A percentile compares a stretch with the other conserved stretches of the same genome.
Conservation (phyloP, 805 yeast species). For the Monosporozyma servazzii region DNA sequence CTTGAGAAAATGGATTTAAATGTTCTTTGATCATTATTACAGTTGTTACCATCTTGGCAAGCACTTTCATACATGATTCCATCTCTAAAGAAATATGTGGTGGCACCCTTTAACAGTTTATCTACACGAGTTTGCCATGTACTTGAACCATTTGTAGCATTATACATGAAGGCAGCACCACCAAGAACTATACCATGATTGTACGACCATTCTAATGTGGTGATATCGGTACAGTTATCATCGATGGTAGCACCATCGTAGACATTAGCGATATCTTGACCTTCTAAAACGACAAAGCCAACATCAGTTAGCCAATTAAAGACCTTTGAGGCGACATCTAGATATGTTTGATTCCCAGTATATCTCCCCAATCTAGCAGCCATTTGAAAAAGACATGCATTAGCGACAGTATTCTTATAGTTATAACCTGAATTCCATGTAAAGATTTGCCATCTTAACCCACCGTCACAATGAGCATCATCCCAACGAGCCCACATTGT, state of each 20-base stretch:
- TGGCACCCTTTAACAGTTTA: conserved; percentile 38
- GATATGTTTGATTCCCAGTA: conserved; percentile 44
- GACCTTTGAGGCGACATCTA: conserved; percentile 42
- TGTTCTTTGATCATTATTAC: conserved; percentile 71
- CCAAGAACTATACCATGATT: conserved; percentile 59
- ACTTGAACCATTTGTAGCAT: conserved; percentile 42
- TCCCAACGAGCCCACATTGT: conserved; percentile 57
- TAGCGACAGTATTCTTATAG: conserved; percentile 57
- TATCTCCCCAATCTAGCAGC: conserved; percentile 56
- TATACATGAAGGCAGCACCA: conserved; percentile 63
- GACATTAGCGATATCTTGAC: conserved; percentile 44
- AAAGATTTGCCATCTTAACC: conserved; percentile 63
- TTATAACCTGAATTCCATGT: conserved; percentile 51
- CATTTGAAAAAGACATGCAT: conserved; percentile 53
- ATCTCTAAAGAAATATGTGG: conserved; percentile 40
- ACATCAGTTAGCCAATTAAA: conserved; percentile 52
- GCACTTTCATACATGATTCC: conserved; percentile 52
- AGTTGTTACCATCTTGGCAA: conserved; percentile 41
- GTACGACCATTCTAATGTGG: conserved; percentile 54
- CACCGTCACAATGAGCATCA: conserved; percentile 45
- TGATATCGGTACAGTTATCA: conserved; percentile 51
- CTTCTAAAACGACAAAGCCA: conserved; percentile 36
- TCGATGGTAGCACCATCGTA: conserved; percentile 62
- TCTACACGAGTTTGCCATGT: conserved; percentile 43
- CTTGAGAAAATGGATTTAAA: conserved; percentile 65